These are phyloP conservation scores for Fusarium proliferatum DNA, from an alignment of 2,329 filamentous ascomycete species.

Conservation along the genomic window DNA sequence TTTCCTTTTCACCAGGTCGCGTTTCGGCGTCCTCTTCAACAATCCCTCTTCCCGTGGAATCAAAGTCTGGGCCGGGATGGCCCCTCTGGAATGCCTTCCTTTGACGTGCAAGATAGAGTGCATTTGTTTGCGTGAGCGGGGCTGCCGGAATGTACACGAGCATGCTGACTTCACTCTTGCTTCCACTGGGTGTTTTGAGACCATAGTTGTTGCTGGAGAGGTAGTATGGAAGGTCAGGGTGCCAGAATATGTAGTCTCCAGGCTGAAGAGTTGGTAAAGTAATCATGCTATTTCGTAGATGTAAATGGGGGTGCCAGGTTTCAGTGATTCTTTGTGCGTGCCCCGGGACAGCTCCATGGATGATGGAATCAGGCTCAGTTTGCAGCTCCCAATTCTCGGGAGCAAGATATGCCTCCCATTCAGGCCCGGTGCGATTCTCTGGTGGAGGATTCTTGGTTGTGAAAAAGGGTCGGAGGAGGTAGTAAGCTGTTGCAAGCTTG, in stretches of 20 bases:
- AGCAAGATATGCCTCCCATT: constrained; percentile 65
- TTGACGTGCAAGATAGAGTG: constrained; percentile 67
- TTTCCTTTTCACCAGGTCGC: constrained; percentile 62
- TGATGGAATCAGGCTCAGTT: constrained; percentile 63
- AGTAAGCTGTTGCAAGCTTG: constrained; percentile 79
- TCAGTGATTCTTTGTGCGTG: constrained; percentile 69
- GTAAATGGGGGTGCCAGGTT: constrained; percentile 67
- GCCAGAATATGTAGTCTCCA: constrained; percentile 70
- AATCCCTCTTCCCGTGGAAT: constrained; percentile 60
- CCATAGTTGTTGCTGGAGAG: constrained; percentile 57
- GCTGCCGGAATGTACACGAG: constrained; percentile 67
- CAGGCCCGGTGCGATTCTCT: constrained; percentile 51
- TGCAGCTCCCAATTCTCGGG: constrained; percentile 59
- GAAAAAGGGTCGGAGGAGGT: constrained; percentile 72
- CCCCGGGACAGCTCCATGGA: constrained; percentile 68
- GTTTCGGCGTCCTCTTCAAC: constrained; percentile 63
- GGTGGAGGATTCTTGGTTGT: constrained; percentile 57
- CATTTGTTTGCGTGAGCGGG: constrained; percentile 67
- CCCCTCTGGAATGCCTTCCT: constrained; percentile 67
- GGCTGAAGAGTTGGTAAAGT: constrained; percentile 65
- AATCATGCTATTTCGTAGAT: constrained; percentile 64
- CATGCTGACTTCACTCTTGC: constrained; percentile 56
- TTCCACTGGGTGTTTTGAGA: constrained; percentile 44
- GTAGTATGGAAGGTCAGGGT: constrained; percentile 67
- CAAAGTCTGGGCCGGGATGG: constrained; percentile 66